These are phyloP conservation scores for Fusarium pseudonygamai DNA, from an alignment of 2,329 filamentous ascomycete genomes.

Conservation along the genomic window DNA sequence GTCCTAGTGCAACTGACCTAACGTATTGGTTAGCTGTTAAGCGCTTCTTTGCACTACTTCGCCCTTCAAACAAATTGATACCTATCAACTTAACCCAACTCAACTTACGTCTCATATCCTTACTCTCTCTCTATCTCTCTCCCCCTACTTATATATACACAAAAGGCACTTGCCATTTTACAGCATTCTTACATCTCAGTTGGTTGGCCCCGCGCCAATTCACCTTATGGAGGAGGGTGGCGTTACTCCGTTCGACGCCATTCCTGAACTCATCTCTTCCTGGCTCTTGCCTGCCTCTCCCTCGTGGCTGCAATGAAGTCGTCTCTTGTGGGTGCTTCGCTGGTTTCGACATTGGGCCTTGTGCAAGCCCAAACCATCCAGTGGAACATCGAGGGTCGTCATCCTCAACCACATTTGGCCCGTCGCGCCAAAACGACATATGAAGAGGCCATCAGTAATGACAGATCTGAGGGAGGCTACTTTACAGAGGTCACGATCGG, in stretches of 20 bases:
- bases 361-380: constrained; percentile 52
- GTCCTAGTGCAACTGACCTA: constrained; percentile 13
- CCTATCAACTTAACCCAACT: not conserved
- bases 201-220: constrained; percentile 21
- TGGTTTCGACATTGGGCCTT: constrained; percentile 38
- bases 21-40: constrained; percentile 1
- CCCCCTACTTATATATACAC: not conserved
- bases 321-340: constrained; percentile 28
- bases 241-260: constrained; percentile 32
- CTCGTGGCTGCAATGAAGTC: constrained; percentile 39
- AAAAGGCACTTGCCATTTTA: not conserved
- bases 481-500: constrained; percentile 67
- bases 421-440: constrained; percentile 53
- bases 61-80: not conserved
- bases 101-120: not conserved
- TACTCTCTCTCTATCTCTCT: not conserved
- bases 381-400: constrained; percentile 58
- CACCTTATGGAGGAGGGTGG: constrained; percentile 40
- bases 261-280: constrained; percentile 24
- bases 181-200: not conserved
- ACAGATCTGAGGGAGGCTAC: constrained; percentile 58
- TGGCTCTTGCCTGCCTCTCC: not conserved
- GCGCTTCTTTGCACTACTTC: constrained; percentile 14
- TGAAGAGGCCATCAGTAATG: constrained; percentile 56
- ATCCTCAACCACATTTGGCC: constrained; percentile 43